Evolutionary conservation across 1,139 yeast species (phyloP).

Genomic region (Magnusiomyces clavatus): DNA sequence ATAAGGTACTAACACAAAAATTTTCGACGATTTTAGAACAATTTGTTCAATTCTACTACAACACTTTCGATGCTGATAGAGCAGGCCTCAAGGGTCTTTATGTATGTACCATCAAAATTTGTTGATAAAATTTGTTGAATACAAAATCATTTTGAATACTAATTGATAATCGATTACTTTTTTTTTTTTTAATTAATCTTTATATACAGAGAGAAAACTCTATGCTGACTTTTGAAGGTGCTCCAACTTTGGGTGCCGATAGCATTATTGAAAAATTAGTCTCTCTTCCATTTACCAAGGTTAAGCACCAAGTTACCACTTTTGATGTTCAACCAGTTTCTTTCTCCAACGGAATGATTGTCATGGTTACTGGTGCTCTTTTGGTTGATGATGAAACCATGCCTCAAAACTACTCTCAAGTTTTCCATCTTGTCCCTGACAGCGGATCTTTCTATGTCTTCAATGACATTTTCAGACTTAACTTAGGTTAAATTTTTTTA

Average conservation of each 20-base stretch:
- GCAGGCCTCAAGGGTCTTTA: slow-evolving; percentile 86
- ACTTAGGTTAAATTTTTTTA: neutral
- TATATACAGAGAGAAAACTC: slow-evolving; percentile 63
- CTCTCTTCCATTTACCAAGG: slow-evolving; percentile 84
- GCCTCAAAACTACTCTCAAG: slow-evolving; percentile 94
- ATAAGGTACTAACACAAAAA: neutral
- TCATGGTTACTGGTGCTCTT: slow-evolving; percentile 96
- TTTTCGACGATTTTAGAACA: slow-evolving; percentile 38
- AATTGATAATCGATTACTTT: neutral
- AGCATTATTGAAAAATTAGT: slow-evolving; percentile 85
- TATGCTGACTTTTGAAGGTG: slow-evolving; percentile 93
- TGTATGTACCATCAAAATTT: slow-evolving; percentile 34
- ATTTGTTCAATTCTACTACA: slow-evolving; percentile 90
- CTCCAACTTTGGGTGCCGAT: slow-evolving; percentile 91
- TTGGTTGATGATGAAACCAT: slow-evolving; percentile 89
- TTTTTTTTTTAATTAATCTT: neutral
- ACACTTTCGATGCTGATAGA: slow-evolving; percentile 91
- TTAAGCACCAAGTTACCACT: slow-evolving; percentile 86
- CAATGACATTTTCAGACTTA: slow-evolving; percentile 90
- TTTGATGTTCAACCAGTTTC: slow-evolving; percentile 98
- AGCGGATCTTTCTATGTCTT: slow-evolving; percentile 85
- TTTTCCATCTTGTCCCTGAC: slow-evolving; percentile 93
- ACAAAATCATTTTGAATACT: too few species aligned
- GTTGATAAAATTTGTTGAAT: neutral
- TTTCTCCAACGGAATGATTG: slow-evolving; percentile 75